Base-by-base conservation (phyloP, 192 early-diverging fungal species). In the Coemansia javaensis region DNA sequence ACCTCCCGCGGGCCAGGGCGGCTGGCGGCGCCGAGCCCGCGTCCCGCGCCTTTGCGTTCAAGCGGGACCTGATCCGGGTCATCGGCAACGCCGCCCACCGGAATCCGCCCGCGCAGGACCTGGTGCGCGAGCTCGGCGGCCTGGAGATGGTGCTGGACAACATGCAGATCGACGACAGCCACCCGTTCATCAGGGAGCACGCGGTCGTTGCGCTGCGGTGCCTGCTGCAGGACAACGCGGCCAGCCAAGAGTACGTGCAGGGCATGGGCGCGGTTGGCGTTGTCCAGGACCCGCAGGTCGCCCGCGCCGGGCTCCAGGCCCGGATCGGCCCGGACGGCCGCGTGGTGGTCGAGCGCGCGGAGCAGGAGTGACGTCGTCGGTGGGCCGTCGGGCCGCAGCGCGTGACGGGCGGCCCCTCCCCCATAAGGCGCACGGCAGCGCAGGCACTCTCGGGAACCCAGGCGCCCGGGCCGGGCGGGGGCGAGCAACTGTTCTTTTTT, bases 171-270 rank as follows among this genome's bases (percentile, higher is more conserved):
- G 71, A 75, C 39, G 71, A 67, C 20, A 66, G 63, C 38, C 63
- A 75, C 24, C 71, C 71, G 22, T 75, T 63, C 27, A 75, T 75
- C 51, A 56, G 55, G 41, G 71, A 75, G 40, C 59, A 75, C 24
- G 63, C 71, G 3, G 40, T 75, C 3, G 55, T 75, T 7, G 71
- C 71, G 12, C 44, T 75, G 28, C 46, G 49, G 20, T 33, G 50
- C 46, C 44, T 75, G 44, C 44, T 67, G 13, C 28, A 63, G 7
- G 38, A 50, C 41, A 75, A 75, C n/a, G 15, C 16, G 12, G 47
- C 23, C 10, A 75, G 22, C 59, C 71, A 75, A 23, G 57, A 47
- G 10, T 73, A 57, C 45, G 44, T 73, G 20, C 32, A 37, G 22
- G 31, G 35, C 10, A 61, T 73, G 57, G 47, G 50, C 9, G 50